Conservation (phyloP, 164 flowering plant species). For the Annona cherimola region DNA sequence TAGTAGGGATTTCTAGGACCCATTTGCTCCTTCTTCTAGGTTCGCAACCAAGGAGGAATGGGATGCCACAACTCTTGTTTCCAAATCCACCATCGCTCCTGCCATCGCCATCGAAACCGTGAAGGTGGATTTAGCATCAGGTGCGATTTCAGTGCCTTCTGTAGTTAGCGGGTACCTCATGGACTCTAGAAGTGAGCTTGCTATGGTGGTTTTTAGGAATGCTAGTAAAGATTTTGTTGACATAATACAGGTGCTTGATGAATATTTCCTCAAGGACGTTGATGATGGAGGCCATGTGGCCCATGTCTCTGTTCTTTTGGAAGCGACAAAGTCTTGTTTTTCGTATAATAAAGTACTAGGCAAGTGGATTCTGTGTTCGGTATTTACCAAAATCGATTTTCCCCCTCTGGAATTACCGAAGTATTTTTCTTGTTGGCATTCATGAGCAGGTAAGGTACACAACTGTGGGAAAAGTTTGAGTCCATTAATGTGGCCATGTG, state of each 20-base stretch:
- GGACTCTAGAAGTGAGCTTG: conserved; percentile 58
- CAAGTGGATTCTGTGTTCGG: conserved; percentile 11
- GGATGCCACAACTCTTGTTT: conserved; percentile 42
- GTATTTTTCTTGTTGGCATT: background rate
- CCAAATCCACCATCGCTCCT: conserved; percentile 26
- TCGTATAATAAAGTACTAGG: conserved; percentile 39
- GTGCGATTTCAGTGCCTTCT: conserved; percentile 45
- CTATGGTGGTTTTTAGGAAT: conserved; percentile 69
- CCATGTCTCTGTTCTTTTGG: conserved; percentile 53
- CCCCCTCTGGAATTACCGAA: background rate
- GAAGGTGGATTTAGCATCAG: conserved; percentile 17
- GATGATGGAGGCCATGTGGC: conserved; percentile 44
- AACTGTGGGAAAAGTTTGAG: conserved; percentile 56
- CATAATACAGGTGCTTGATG: conserved; percentile 81
- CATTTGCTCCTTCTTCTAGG: conserved; percentile 60
- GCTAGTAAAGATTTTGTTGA: conserved; percentile 61
- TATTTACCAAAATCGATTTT: background rate
- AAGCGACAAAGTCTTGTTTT: conserved; percentile 45
- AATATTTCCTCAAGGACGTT: conserved; percentile 80
- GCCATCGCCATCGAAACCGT: conserved; percentile 13
- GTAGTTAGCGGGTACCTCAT: conserved; percentile 45
- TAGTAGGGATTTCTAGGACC: conserved; percentile 97
- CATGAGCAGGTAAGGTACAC: conserved; percentile 50
- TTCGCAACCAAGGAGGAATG: conserved; percentile 66
- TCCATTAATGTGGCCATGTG: conserved; percentile 62